A percentile compares a stretch with the other conserved stretches of the same genome.
These are phyloP conservation scores for Cercospora sp. DNA, from an alignment of 2,329 filamentous ascomycete species.

Conservation along the genomic window DNA sequence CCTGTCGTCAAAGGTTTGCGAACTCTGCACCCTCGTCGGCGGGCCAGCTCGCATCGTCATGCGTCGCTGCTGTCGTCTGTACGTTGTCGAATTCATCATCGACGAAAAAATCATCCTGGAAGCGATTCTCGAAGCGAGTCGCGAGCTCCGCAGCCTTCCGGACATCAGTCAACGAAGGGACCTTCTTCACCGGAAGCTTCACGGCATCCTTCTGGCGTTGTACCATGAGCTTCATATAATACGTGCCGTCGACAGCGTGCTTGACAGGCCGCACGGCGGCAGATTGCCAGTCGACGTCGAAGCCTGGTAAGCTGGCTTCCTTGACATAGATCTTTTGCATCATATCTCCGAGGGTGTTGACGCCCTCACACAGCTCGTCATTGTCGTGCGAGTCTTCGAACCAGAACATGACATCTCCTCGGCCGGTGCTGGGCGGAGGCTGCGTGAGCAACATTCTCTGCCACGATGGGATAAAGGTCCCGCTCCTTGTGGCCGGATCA, in stretches of 20 bases:
- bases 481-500: conserved; percentile 7
- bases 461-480: conserved; percentile 24
- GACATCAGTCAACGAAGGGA: neutral
- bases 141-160: neutral
- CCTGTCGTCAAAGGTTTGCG: conserved; percentile 15
- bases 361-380: conserved; percentile 23
- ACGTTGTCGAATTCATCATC: neutral
- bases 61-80: neutral
- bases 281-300: conserved; percentile 19
- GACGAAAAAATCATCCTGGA: neutral
- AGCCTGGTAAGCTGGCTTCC: conserved; percentile 10
- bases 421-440: conserved; percentile 21
- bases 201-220: conserved; percentile 18
- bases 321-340: conserved; percentile 26
- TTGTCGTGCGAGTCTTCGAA: conserved; percentile 24
- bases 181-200: neutral
- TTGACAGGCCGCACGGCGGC: conserved; percentile 22
- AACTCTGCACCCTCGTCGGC: conserved; percentile 15
- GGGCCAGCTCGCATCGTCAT: conserved; percentile 13
- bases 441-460: conserved; percentile 26
- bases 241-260: conserved; percentile 24
- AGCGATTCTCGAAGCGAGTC: neutral
- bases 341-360: conserved; percentile 25
- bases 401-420: conserved; percentile 27
- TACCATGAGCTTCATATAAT: conserved; percentile 18